Evolutionary conservation across 148 eudicot genomes (phyloP), one percentile per base, ranked within the genome.

Genomic region (Diospyros lotus): DNA sequence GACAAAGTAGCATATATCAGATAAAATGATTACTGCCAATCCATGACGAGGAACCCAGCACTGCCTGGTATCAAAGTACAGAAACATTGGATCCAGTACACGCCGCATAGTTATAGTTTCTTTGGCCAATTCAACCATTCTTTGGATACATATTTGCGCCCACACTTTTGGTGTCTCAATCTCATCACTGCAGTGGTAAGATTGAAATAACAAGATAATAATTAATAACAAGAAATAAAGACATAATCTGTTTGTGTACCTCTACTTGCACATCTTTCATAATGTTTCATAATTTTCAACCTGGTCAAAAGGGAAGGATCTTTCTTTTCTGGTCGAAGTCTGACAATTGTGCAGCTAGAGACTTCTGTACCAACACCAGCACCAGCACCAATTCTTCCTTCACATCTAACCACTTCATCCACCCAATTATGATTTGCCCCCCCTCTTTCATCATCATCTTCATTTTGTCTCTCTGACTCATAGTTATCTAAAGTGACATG

Each of bases 131-230:
- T 93, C 99, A 78, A 87, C 92, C 94, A 95, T 86, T 79, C 91
- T 81, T 80, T 93, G 96, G 62, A 93, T 80, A 81, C 97, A 93
- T 75, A 95, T 91, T 75, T 85, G 93, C 68, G 90, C 99, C 99
- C 99, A 95, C 66, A 91, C 80, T 83, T 87, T 89, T 71, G 99
- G 98, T 69, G 83, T 85, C 75, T 89, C 97, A 72, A 75, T 84
- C 86, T 95, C 99, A 80, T 90, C 97, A 69, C 99, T 93, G 77
- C 44, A 68, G 65, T 70, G 66, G 54, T 74, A 50, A 65, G 75
- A 7, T 60, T 50, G 6, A 56, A 58, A 40, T 71, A 73, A 77
- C 9, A 65, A 15, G 4, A 62, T 48, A 4, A 50, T 67, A 53
- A 44, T 28, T 28, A 71, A 71, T 9, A 43, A 72, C 11, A 18